Evolutionary conservation across 345 rosid genomes (phyloP).

Genomic region (Cardamine occulta): DNA sequence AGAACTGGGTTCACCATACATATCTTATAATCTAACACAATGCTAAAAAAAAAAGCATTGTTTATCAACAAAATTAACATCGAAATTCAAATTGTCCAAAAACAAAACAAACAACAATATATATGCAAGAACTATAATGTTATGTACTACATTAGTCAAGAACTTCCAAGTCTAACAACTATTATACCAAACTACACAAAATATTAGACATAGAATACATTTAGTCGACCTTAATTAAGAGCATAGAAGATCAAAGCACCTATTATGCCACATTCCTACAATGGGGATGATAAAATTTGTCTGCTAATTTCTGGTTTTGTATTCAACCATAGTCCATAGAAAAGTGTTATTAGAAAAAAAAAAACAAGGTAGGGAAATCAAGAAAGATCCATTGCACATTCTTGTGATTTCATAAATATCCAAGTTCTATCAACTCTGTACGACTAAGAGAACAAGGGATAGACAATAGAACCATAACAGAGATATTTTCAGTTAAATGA

Average conservation of each 20-base stretch:
- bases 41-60: too few species aligned
- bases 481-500: background rate
- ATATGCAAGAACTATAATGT: too few species aligned
- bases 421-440: background rate
- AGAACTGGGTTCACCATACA: too few species aligned
- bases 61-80: too few species aligned
- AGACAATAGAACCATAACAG: background rate
- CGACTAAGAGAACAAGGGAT: background rate
- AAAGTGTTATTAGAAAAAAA: background rate
- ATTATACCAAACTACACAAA: background rate
- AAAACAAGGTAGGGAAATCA: background rate
- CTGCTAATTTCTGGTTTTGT: background rate
- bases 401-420: too few species aligned
- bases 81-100: too few species aligned
- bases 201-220: background rate
- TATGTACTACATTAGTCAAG: too few species aligned
- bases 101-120: too few species aligned
- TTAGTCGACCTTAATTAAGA: background rate
- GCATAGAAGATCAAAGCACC: background rate
- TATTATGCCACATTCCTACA: background rate
- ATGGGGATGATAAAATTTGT: background rate
- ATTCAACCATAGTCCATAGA: background rate
- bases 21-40: too few species aligned
- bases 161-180: too few species aligned
- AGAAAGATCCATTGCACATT: too few species aligned